Percentiles rank a stretch among this genome's conserved stretches.
Conservation (phyloP, 1,284 basidiomycete genomes). For the Pholiota adiposa region DNA sequence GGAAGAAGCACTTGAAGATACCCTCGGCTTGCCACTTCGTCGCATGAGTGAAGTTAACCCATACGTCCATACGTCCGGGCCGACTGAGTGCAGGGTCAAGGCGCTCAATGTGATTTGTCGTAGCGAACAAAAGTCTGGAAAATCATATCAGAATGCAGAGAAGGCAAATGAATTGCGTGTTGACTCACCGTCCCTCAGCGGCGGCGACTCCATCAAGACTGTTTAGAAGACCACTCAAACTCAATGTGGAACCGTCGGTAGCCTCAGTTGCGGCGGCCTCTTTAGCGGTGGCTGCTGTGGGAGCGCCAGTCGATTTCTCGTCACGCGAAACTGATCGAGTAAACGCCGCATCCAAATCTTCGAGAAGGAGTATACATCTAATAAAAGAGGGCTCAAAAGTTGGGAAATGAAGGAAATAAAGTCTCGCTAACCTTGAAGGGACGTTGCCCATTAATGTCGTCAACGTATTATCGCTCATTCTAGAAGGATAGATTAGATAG, state of each 20-base stretch:
- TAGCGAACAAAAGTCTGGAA: conserved; percentile 74
- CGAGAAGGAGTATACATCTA: conserved; percentile 86
- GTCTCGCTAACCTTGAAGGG: conserved; percentile 65
- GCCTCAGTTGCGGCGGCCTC: conserved; percentile 46
- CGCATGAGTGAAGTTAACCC: conserved; percentile 87
- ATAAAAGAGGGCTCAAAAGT: conserved; percentile 4
- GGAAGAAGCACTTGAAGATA: conserved; percentile 92
- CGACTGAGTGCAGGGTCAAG: conserved; percentile 81
- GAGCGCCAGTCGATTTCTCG: conserved; percentile 72
- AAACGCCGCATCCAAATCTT: conserved; percentile 87
- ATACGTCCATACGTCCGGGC: conserved; percentile 86
- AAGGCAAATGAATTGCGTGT: neutral
- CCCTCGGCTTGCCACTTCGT: conserved; percentile 88
- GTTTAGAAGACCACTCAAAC: conserved; percentile 81
- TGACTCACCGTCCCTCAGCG: conserved; percentile 76
- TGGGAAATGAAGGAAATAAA: conserved; percentile 17
- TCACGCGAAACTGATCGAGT: conserved; percentile 83
- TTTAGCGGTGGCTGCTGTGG: conserved; percentile 50
- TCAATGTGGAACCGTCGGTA: conserved; percentile 78
- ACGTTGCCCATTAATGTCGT: conserved; percentile 83
- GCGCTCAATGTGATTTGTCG: conserved; percentile 86
- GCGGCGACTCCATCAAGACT: conserved; percentile 87
- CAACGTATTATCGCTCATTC: conserved; percentile 87
- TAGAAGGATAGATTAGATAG: conserved; percentile 31
- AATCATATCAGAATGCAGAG: conserved; percentile 13